phyloP scores from a whole-genome alignment of 2,329 filamentous ascomycete species.

The Cladosporium sp. region DNA sequence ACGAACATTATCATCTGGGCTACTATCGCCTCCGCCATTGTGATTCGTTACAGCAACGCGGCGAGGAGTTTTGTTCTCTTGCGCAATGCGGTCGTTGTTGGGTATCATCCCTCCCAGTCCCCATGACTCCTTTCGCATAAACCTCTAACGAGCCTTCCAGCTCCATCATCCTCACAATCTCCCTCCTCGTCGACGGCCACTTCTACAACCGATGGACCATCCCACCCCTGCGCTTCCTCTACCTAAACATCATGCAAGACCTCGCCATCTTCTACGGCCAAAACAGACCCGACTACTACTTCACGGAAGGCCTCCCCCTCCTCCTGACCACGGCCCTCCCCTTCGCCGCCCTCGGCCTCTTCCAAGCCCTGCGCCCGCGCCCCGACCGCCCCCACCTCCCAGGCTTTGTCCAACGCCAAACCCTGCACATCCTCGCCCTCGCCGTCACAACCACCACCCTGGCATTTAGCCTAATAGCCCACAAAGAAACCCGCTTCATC shows the following conservation, averaged over 20 bases:
- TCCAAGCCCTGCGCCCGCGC: constrained; percentile 37
- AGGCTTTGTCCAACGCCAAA: constrained; percentile 17
- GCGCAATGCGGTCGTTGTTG: background rate
- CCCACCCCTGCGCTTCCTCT: constrained; percentile 78
- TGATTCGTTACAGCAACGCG: constrained; percentile 40
- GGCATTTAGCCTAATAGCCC: constrained; percentile 72
- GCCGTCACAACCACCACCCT: constrained; percentile 55
- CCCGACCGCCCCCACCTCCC: constrained; percentile 21
- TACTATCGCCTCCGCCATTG: constrained; percentile 55
- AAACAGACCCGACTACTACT: constrained; percentile 90
- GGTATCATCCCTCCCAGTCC: background rate
- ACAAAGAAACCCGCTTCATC: constrained; percentile 97
- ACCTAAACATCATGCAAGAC: constrained; percentile 85
- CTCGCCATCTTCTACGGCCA: constrained; percentile 89
- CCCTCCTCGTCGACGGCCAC: constrained; percentile 64
- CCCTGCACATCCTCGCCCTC: constrained; percentile 50
- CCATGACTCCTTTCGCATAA: background rate
- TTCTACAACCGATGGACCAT: constrained; percentile 88
- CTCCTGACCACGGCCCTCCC: constrained; percentile 80
- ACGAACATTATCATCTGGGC: constrained; percentile 88
- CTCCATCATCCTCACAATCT: constrained; percentile 55
- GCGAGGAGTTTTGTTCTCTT: background rate
- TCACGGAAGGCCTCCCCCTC: constrained; percentile 83
- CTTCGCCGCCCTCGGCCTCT: constrained; percentile 65
- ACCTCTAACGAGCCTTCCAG: background rate